Evolutionary conservation across 805 yeast species (phyloP).

Genomic region (Kluyveromyces wickerhamii): DNA sequence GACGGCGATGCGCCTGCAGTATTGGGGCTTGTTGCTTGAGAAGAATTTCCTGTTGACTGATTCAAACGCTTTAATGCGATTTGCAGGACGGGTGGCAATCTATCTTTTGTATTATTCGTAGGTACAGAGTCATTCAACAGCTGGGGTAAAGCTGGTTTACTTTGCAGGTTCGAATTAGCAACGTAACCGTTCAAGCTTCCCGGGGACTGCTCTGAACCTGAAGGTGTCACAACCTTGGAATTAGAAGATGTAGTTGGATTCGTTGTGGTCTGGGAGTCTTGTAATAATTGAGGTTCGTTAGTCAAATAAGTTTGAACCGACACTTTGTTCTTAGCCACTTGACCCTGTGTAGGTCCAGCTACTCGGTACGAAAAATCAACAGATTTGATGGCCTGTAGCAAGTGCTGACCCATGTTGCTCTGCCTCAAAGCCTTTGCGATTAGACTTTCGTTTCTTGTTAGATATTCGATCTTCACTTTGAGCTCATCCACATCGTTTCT

Average conservation of each 20-base stretch:
- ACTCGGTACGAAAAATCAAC: conserved; percentile 8
- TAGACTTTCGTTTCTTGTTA: conserved; percentile 57
- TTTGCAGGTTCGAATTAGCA: conserved; percentile 4
- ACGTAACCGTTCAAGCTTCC: background rate
- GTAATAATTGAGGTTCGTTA: conserved; percentile 37
- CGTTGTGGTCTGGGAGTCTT: conserved; percentile 5
- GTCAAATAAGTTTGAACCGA: conserved; percentile 39
- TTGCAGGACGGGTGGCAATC: conserved; percentile 37
- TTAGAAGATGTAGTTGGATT: conserved; percentile 4
- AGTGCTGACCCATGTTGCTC: conserved; percentile 20
- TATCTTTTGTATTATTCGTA: conserved; percentile 30
- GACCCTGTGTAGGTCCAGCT: conserved; percentile 6
- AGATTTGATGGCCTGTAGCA: conserved; percentile 10
- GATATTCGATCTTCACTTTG: conserved; percentile 59
- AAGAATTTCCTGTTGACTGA: conserved; percentile 14
- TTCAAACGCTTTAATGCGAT: conserved; percentile 32
- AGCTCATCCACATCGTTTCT: conserved; percentile 80
- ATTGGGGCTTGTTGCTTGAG: conserved; percentile 11
- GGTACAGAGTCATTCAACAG: conserved; percentile 38
- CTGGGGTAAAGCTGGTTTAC: conserved; percentile 19
- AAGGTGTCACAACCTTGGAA: conserved; percentile 26
- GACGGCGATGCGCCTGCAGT: conserved; percentile 9
- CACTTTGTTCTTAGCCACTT: conserved; percentile 11
- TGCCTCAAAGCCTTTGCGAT: conserved; percentile 52
- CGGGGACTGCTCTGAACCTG: conserved; percentile 7